Evolutionary conservation across 495 filamentous ascomycete genomes (phyloP).

Genomic region (Aspergillus sclerotiicarbonarius): DNA sequence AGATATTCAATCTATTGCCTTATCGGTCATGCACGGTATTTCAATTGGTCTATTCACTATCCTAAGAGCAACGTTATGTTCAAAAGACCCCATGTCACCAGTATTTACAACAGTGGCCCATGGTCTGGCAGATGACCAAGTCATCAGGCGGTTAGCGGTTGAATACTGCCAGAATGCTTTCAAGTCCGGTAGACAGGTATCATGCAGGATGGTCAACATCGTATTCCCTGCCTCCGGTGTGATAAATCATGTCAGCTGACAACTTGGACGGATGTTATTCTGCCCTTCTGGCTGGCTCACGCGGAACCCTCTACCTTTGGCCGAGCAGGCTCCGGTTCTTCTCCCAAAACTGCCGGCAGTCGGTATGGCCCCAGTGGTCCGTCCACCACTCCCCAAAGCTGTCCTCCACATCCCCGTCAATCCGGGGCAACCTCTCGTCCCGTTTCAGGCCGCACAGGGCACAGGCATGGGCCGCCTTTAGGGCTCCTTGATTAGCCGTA

Average conservation of each 20-base stretch:
- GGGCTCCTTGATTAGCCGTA: conserved; percentile 55
- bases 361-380: conserved; percentile 81
- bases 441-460: conserved; percentile 83
- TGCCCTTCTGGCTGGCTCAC: background rate
- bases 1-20: too few species aligned
- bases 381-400: conserved; percentile 96
- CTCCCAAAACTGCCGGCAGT: conserved; percentile 83
- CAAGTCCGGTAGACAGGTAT: background rate
- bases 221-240: background rate
- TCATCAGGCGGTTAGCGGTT: background rate
- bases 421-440: conserved; percentile 72
- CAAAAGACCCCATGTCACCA: background rate
- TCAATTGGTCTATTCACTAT: background rate
- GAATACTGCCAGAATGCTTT: background rate
- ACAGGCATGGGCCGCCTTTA: conserved; percentile 74
- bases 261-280: background rate
- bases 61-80: background rate
- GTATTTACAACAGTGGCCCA: background rate
- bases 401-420: conserved; percentile 79
- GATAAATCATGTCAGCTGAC: background rate
- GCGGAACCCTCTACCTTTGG: conserved; percentile 51
- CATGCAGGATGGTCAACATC: background rate
- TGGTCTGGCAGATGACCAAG: background rate
- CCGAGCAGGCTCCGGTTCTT: conserved; percentile 63
- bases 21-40: background rate